A percentile compares a stretch with the other conserved stretches of the same genome.
phyloP scores from a whole-genome alignment of 139 green algal genomes.

The Bryopsis sp. region DNA sequence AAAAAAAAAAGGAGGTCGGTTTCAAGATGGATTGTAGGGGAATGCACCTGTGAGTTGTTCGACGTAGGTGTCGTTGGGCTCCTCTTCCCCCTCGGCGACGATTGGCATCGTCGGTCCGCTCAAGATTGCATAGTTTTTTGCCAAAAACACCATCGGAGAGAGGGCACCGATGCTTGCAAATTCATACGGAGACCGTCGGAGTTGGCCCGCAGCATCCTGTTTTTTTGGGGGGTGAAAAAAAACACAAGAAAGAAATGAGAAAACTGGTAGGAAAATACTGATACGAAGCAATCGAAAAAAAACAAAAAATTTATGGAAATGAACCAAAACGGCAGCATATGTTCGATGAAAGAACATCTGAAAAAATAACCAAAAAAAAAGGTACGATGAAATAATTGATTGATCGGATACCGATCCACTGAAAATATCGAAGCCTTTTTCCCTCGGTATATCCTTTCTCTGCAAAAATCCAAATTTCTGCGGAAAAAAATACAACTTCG shows the following conservation, averaged over 20 bases:
- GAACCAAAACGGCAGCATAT: too few relatives aligned
- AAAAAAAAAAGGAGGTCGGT: not conserved
- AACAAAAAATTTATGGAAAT: too few relatives aligned
- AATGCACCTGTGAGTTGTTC: slow-evolving; percentile 81
- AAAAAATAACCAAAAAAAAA: too few relatives aligned
- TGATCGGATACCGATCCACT: too few relatives aligned
- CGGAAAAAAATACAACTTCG: too few relatives aligned
- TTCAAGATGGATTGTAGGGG: too few relatives aligned
- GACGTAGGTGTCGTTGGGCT: slow-evolving; percentile 96
- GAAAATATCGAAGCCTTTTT: too few relatives aligned
- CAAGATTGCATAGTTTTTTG: slow-evolving; percentile 79
- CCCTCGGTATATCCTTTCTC: too few relatives aligned
- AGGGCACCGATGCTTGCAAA: slow-evolving; percentile 77
- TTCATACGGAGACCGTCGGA: slow-evolving; percentile 69
- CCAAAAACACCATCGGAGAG: slow-evolving; percentile 82
- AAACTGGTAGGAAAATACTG: not conserved
- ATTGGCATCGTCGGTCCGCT: slow-evolving; percentile 90
- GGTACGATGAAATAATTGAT: too few relatives aligned
- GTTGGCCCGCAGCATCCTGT: slow-evolving; percentile 88
- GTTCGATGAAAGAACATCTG: too few relatives aligned
- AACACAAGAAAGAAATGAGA: not conserved
- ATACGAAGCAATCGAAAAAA: not conserved
- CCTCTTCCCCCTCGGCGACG: slow-evolving; percentile 66
- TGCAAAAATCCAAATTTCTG: too few relatives aligned
- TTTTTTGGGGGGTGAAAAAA: too few relatives aligned